Evolutionary conservation across 2,329 filamentous ascomycete species (phyloP).

Genomic region (Cordyceps fumosorosea): DNA sequence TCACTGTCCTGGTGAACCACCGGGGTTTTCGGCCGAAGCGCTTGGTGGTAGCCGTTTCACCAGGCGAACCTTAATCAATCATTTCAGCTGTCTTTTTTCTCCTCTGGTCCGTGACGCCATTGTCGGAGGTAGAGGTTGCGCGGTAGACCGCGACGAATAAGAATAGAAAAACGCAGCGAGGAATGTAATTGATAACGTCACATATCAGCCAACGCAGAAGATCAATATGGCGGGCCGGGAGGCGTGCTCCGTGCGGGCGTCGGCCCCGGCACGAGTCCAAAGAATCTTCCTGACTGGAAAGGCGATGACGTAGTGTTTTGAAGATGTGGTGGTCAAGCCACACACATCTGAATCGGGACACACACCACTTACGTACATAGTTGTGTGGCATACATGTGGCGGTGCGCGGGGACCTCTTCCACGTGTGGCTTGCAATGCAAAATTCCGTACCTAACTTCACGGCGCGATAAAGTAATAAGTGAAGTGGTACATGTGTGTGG

Average conservation of each 20-base stretch:
- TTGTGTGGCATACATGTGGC: conserved; percentile 7
- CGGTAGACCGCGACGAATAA: neutral
- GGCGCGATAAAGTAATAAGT: no score
- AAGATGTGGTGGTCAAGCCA: conserved; percentile 5
- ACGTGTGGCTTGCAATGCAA: neutral
- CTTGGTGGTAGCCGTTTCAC: neutral
- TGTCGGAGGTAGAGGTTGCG: neutral
- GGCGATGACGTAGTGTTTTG: conserved; percentile 8
- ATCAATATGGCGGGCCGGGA: neutral
- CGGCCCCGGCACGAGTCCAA: neutral
- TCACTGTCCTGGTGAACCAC: neutral
- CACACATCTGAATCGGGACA: neutral
- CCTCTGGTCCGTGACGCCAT: neutral
- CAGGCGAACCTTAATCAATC: neutral
- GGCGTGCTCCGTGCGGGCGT: neutral
- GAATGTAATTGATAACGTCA: neutral
- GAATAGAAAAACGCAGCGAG: neutral
- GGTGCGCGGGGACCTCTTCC: neutral
- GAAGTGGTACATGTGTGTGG: neutral
- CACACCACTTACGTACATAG: conserved; percentile 6
- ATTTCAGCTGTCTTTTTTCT: neutral
- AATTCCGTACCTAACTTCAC: neutral
- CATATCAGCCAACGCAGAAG: neutral
- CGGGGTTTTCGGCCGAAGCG: neutral
- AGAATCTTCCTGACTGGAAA: conserved; percentile 9